Base-by-base conservation (phyloP, 2,329 filamentous ascomycete genomes). In the Penicillium expansum region DNA sequence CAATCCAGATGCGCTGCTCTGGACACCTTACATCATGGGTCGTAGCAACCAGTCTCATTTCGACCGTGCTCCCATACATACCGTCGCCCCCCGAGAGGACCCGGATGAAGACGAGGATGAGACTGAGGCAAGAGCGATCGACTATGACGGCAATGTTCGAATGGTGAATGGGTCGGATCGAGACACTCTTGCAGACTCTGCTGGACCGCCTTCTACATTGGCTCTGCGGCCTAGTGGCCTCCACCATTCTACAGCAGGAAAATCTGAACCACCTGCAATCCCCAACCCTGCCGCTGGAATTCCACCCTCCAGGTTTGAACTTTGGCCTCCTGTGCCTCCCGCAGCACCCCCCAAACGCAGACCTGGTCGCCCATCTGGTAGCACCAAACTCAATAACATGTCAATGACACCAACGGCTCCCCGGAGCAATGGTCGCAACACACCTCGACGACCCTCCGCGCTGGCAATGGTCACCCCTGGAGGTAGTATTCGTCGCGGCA, bases 1-100 rank as follows among this genome's bases (percentile, higher is more conserved):
- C 35, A 89, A 94, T 63, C 85, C 89, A 0, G 86, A 88, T 43
- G 86, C 86, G 18, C 81, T 99, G 27, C 88, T 92, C 11, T 99
- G 94, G 94, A 97, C 92, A 14, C 94, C 94, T 0, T 99, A 96
- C 71, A 87, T 97, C 41, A 97, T 97, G 92, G 93, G 94, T 27
- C 86, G 91, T 44, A 88, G 85, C 72, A 92, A 89, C 64, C 85
- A 89, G 35, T 88, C 88, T 4, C 90, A 91, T 67, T 93, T 94
- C 66, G 91, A 96, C 69, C 84, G 92, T 48, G 90, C 87, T 6
- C 90, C 90, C 6, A 79, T 97, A 55, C 92, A 91, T 62, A 89
- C 93, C 1, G 90, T 97, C 52, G 93, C 93, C 13, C 91, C 89
- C 5, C 86, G 93, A 35, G 92, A 95, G 59, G 92, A 67, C n/a